These are phyloP conservation scores for Cladochytrium replicatum DNA, from an alignment of 192 early-diverging fungal genomes.

Conservation along the genomic window DNA sequence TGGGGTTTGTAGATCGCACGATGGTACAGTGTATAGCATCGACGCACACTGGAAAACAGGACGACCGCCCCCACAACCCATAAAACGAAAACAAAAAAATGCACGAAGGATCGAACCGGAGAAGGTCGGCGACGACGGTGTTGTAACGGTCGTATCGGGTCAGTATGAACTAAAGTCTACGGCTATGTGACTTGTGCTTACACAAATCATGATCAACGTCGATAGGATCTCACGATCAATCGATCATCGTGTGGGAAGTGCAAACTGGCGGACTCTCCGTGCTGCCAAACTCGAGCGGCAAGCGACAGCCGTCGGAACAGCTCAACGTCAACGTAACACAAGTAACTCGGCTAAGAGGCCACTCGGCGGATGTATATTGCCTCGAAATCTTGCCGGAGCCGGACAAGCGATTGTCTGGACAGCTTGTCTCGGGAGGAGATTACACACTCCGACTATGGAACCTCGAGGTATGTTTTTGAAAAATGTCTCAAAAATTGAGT, in stretches of 20 bases:
- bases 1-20: constrained; percentile 23
- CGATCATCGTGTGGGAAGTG: constrained; percentile 26
- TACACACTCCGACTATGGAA: constrained; percentile 33
- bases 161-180: too few relatives aligned
- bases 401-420: constrained; percentile 1
- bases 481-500: background rate
- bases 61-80: background rate
- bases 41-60: constrained; percentile 22
- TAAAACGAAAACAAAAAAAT: background rate
- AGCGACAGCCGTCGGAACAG: background rate
- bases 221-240: constrained; percentile 42
- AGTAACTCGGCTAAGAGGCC: constrained; percentile 16
- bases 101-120: constrained; percentile 3
- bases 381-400: constrained; percentile 22
- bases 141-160: constrained; percentile 12
- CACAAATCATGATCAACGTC: background rate
- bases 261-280: too few relatives aligned
- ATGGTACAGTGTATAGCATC: constrained; percentile 39
- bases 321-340: constrained; percentile 16
- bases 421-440: constrained; percentile 37
- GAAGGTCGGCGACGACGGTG: background rate
- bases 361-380: constrained; percentile 36
- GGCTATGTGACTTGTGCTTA: background rate
- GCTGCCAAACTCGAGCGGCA: background rate
- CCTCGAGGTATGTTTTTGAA: constrained; percentile 18